Conservation (phyloP, 257 asterid species). For the Ballota nigra region DNA sequence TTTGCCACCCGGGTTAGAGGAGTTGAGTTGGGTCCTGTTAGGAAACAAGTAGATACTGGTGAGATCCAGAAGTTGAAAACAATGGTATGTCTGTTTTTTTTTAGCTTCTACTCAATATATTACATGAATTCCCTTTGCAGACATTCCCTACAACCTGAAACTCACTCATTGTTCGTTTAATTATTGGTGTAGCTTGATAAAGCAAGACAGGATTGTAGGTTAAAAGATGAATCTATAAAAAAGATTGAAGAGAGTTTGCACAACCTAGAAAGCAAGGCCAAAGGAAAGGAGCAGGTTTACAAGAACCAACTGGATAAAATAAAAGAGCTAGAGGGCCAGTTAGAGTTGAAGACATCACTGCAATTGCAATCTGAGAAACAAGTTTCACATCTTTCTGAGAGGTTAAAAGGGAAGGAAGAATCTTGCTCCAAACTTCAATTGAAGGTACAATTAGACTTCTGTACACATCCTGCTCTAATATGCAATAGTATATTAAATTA, state of each 20-base stretch:
- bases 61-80: conserved; percentile 77
- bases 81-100: conserved; percentile 55
- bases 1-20: conserved; percentile 95
- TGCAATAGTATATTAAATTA: background rate
- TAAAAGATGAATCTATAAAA: conserved; percentile 72
- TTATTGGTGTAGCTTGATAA: conserved; percentile 62
- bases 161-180: background rate
- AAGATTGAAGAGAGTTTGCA: conserved; percentile 80
- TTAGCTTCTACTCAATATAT: background rate
- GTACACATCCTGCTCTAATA: background rate
- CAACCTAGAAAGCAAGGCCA: conserved; percentile 71
- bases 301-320: conserved; percentile 75
- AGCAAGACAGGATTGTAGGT: conserved; percentile 67
- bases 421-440: conserved; percentile 68
- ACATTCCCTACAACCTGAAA: background rate
- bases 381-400: conserved; percentile 59
- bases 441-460: conserved; percentile 45
- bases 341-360: conserved; percentile 56
- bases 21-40: conserved; percentile 80
- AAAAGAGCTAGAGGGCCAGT: conserved; percentile 72
- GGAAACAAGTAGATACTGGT: conserved; percentile 72
- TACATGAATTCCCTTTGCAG: background rate
- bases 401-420: conserved; percentile 73
- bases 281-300: conserved; percentile 69
- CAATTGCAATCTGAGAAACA: conserved; percentile 69